phyloP scores from a whole-genome alignment of 768 basidiomycete genomes.

The Trametes maxima region DNA sequence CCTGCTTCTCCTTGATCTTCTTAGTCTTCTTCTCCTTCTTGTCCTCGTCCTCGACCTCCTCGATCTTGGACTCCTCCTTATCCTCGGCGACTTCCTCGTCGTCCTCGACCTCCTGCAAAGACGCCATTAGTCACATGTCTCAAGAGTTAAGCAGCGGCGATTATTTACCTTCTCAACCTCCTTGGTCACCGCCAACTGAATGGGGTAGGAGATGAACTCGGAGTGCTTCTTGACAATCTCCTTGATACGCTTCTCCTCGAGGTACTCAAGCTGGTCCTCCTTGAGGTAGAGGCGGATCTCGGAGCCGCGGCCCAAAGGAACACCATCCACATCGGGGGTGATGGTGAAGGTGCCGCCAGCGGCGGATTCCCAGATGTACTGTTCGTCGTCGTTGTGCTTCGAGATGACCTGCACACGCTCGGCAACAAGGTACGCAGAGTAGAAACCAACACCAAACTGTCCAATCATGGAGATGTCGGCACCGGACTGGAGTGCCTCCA shows the following conservation, averaged over 20 bases:
- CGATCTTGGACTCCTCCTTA: constrained; percentile 75
- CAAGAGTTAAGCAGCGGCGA: background rate
- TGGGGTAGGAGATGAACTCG: constrained; percentile 99
- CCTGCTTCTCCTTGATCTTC: constrained; percentile 89
- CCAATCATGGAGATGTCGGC: constrained; percentile 97
- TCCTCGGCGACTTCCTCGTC: constrained; percentile 79
- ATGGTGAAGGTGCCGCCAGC: constrained; percentile 99
- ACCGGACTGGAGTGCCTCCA: constrained; percentile 94
- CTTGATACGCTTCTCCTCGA: constrained; percentile 99
- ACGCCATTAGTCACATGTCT: constrained; percentile 7
- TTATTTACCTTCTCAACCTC: constrained; percentile 93
- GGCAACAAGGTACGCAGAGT: constrained; percentile 98
- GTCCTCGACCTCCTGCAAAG: constrained; percentile 78
- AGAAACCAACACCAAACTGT: constrained; percentile 99
- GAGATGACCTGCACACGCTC: constrained; percentile 98
- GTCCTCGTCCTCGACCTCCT: constrained; percentile 68
- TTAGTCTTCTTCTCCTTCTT: constrained; percentile 83
- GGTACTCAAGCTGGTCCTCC: constrained; percentile 98
- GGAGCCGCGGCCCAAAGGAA: constrained; percentile 89
- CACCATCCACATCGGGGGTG: constrained; percentile 89
- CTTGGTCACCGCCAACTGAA: constrained; percentile 97
- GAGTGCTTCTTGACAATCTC: constrained; percentile 99
- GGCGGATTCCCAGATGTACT: constrained; percentile 99
- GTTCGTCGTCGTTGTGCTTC: constrained; percentile 99
- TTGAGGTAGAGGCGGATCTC: constrained; percentile 93